Percentiles rank a stretch among this genome's conserved stretches.
Evolutionary conservation across 176 grass and related monocot genomes (phyloP).

Genomic region (Oryza meyeriana): DNA sequence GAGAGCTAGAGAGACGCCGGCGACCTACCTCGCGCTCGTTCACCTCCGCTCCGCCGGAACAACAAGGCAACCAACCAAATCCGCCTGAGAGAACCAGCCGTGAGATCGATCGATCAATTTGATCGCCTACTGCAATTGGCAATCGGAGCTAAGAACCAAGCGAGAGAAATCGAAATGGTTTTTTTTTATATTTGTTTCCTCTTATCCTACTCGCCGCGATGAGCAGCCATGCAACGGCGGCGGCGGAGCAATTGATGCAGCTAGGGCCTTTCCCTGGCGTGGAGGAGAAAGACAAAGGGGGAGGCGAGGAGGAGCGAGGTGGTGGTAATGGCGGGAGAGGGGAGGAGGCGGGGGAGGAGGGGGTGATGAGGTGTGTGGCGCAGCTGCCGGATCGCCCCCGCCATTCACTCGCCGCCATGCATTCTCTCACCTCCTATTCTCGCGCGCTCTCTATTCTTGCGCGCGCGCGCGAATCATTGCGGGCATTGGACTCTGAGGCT

Average conservation of each 20-base stretch:
- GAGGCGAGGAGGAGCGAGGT: background rate
- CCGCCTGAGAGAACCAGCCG: too few relatives aligned
- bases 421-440: background rate
- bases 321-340: conserved; percentile 35
- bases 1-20: conserved; percentile 5
- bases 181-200: too few relatives aligned
- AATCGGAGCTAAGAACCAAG: background rate
- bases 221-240: conserved; percentile 24
- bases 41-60: background rate
- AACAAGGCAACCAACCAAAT: too few relatives aligned
- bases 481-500: too few relatives aligned
- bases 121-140: background rate
- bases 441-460: too few relatives aligned
- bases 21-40: background rate
- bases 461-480: too few relatives aligned
- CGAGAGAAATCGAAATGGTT: background rate
- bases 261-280: conserved; percentile 34
- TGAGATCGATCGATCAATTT: too few relatives aligned
- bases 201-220: background rate
- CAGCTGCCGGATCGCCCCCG: conserved; percentile 31
- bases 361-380: conserved; percentile 34
- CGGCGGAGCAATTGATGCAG: background rate
- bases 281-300: conserved; percentile 5
- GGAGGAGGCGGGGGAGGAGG: conserved; percentile 26
- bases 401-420: conserved; percentile 36